Evolutionary conservation across 1,139 yeast genomes (phyloP), one percentile per base, ranked within the genome.

Genomic region (Pichia sp.): DNA sequence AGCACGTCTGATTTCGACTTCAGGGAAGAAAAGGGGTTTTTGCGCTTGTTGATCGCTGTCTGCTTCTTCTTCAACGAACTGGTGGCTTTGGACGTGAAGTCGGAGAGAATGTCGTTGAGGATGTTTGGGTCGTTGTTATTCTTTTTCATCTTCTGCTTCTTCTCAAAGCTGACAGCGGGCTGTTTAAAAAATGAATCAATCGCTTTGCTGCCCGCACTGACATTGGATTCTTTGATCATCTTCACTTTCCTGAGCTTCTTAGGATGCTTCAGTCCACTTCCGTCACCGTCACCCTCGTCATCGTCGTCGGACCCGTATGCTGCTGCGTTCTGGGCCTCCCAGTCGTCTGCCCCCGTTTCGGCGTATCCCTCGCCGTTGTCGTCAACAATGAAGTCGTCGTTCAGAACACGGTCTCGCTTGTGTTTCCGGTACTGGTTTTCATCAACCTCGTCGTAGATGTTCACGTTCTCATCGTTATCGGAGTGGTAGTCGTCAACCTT

Each of bases 381-480:
- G 66, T 90, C 97, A 1, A 90, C 96, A 50, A 93, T 93, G 68
- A 93, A 93, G 67, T 92, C 97, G 66, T 92, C 97, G 60, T 87
- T 85, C 72, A 90, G 77, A 54, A 93, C 75, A 58, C 90, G 90
- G 57, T 87, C 81, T 62, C 96, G 80, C 66, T 88, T 89, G 67
- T 84, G 88, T 61, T 80, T 79, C 61, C 93, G 76, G 70, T 81
- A 92, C 36, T 87, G 83, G 45, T 79, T 84, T 64, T 90, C 96
- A 66, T 88, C 96, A 8, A 90, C 86, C 64, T 88, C 92, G 64
- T 92, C 97, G 68, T 90, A 92, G 56, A 93, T 82, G 48, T 77
- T 79, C 26, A 74, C 77, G 11, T 74, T 73, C 10, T 59, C 75
- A 13, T 71, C 72, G n/a, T 72, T 73, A 26, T 70, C 75, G 16